Evolutionary conservation across 202 grass and related monocot genomes (phyloP), one percentile per base, ranked within the genome.

Genomic region (Eragrostis tef): DNA sequence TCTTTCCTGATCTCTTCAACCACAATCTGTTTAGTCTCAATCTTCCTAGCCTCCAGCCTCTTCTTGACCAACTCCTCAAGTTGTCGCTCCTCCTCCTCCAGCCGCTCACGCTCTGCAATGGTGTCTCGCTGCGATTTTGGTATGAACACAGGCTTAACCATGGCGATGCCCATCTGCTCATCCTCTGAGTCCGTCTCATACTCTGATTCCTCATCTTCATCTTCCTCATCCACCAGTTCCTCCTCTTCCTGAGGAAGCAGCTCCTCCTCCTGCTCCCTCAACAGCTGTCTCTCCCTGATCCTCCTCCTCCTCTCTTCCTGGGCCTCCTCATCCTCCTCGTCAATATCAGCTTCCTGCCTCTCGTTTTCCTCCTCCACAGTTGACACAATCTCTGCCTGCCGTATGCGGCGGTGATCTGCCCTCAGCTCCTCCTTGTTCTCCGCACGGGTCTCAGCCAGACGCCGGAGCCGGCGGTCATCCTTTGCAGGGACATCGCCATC

Each of bases 181-280:
- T 97, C 89, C 80, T 94, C 94, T 3, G 91, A 90, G 79, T 94
- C 91, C 1, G 94, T 93, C 77, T 97, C 94, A 8, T 92, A 91
- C 77, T 97, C 94, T 0, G 91, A 97, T 66, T 97, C 93, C 19
- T 97, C 93, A 16, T 74, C 74, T 7, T 90, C 88, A 15, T 89
- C 90, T 42, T 84, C 93, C 15, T 92, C 85, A 6, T 78, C 88
- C 27, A 87, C 77, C 0, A 84, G 59, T 3, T 71, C 79, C 64
- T 93, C 90, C 46, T 97, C 93, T 79, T 93, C 93, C 56, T 91
- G 77, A 27, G 86, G 86, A 22, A 91, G 78, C n/a, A 97, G 65
- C 25, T 89, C 87, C 60, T 91, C 93, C 58, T 91, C 93, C 58
- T 92, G 88, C 58, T 87, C 88, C 71, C 62, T 73, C 71, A 79